Conservation (phyloP, 148 eudicot species). For the Polygonum maritimum region DNA sequence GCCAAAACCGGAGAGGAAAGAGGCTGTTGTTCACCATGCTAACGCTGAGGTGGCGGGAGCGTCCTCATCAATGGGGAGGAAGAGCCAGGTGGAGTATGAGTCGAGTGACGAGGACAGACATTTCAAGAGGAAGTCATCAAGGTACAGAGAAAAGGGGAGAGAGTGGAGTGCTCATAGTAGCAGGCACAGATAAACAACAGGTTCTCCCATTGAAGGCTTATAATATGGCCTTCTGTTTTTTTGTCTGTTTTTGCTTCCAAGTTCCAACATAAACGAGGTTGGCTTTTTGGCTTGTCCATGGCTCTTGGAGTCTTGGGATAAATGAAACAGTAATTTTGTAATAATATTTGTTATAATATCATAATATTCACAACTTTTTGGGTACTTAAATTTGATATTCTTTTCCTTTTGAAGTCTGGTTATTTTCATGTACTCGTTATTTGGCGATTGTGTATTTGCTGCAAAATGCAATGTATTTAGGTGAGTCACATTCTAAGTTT, state of each 20-base stretch:
- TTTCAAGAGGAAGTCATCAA: conserved; percentile 70
- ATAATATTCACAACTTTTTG: neutral
- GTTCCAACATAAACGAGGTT: neutral
- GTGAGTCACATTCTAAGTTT: too few relatives aligned
- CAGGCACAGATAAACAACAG: conserved; percentile 12
- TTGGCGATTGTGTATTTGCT: too few relatives aligned
- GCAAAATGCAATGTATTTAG: too few relatives aligned
- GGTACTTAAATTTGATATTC: neutral
- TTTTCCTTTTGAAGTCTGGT: neutral
- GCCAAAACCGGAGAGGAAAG: neutral
- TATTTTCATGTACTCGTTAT: too few relatives aligned
- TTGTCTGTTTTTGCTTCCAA: neutral
- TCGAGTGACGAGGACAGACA: conserved; percentile 69
- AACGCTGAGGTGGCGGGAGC: neutral
- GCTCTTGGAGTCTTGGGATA: neutral
- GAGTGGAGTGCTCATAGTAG: conserved; percentile 10
- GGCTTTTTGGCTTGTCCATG: neutral
- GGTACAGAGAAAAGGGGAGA: conserved; percentile 29
- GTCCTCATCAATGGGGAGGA: conserved; percentile 8
- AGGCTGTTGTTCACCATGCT: neutral
- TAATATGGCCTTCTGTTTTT: neutral
- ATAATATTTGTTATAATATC: neutral
- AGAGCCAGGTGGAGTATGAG: conserved; percentile 29
- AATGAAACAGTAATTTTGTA: neutral
- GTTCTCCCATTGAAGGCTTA: neutral